Conservation (phyloP, 768 basidiomycete species). For the Serendipita sp. region DNA sequence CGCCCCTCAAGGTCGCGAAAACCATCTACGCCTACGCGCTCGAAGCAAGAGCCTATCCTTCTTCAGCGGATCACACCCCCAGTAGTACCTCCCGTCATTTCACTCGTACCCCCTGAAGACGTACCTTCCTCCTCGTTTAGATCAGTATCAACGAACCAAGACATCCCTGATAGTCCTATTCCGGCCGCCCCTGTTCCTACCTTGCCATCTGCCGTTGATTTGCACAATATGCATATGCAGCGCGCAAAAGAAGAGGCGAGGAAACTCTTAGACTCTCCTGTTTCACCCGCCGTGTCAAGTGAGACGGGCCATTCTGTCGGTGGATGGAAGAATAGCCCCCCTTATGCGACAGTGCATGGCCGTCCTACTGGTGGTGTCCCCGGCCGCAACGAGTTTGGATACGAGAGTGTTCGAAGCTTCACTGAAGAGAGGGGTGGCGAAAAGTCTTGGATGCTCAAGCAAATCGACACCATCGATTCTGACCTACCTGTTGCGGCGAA, state of each 20-base stretch:
- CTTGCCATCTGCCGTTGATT: background rate
- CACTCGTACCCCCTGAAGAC: background rate
- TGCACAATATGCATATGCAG: background rate
- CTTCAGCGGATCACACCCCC: background rate
- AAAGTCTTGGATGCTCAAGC: background rate
- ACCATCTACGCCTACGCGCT: background rate
- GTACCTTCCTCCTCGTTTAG: background rate
- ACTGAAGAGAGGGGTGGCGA: background rate
- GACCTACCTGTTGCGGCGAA: background rate
- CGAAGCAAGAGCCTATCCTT: background rate
- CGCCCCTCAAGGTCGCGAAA: background rate
- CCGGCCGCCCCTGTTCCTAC: background rate
- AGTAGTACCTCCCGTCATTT: conserved; percentile 45
- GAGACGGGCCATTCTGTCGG: background rate
- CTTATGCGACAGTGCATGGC: background rate
- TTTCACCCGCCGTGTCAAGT: background rate
- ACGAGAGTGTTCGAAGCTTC: background rate
- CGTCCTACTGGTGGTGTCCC: background rate
- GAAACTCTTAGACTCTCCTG: background rate
- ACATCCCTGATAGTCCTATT: background rate
- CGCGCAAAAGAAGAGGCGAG: background rate
- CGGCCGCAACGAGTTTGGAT: background rate
- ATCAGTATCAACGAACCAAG: background rate
- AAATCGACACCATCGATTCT: background rate
- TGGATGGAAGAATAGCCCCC: background rate